Evolutionary conservation across 495 filamentous ascomycete species (phyloP).

Genomic region (Tuber aestivum): DNA sequence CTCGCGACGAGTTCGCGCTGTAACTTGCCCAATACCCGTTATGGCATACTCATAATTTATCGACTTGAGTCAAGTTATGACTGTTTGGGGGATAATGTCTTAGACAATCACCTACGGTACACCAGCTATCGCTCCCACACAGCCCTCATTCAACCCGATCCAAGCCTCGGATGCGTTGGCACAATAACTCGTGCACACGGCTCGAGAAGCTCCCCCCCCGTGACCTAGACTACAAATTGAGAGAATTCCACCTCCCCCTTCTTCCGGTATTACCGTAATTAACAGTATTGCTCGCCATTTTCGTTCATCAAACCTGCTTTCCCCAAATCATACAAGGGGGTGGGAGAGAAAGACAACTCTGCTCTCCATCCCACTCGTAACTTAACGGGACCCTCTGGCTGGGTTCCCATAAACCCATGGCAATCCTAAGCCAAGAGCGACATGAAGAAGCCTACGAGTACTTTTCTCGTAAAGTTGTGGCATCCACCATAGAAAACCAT

Average conservation of each 20-base stretch:
- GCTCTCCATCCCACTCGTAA: neutral
- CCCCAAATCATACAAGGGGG: neutral
- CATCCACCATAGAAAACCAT: neutral
- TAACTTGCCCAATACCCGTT: neutral
- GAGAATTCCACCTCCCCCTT: neutral
- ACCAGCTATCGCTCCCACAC: neutral
- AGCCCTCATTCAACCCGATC: neutral
- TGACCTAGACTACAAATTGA: neutral
- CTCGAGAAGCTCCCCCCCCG: neutral
- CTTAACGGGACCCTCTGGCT: neutral
- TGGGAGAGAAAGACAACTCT: neutral
- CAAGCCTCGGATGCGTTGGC: neutral
- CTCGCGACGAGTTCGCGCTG: no score
- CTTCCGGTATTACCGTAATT: neutral
- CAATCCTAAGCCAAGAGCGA: neutral
- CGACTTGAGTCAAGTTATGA: neutral
- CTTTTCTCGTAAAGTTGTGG: neutral
- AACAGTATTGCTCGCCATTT: neutral
- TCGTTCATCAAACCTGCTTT: neutral
- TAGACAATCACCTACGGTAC: neutral
- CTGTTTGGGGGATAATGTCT: neutral
- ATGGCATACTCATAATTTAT: neutral
- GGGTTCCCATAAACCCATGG: neutral
- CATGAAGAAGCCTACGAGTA: neutral
- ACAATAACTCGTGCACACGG: neutral